A percentile compares a stretch with the other conserved stretches of the same genome.
Conservation (phyloP, 352 stramenopile species). For the Phytophthora lateralis region DNA sequence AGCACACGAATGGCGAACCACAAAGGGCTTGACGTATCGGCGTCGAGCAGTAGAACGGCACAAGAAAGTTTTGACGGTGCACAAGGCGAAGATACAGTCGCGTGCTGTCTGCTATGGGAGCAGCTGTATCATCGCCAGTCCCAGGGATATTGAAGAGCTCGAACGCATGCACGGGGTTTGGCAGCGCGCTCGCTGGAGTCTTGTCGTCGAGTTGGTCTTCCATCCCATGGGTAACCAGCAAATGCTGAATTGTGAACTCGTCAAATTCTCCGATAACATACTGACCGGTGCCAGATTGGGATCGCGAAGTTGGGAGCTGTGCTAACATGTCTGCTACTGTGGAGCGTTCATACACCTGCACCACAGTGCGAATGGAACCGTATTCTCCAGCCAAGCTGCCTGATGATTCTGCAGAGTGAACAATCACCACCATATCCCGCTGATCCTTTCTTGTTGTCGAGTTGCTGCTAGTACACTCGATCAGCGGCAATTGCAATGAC, state of each 20-base stretch:
- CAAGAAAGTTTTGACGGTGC: constrained; percentile 42
- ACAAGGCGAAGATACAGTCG: constrained; percentile 52
- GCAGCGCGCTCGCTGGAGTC: constrained; percentile 14
- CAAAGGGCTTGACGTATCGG: constrained; percentile 42
- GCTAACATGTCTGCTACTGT: constrained; percentile 13
- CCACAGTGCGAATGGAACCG: constrained; percentile 6
- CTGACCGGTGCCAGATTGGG: neutral
- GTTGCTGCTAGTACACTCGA: neutral
- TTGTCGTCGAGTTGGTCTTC: constrained; percentile 12
- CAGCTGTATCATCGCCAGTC: constrained; percentile 7
- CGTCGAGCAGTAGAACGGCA: constrained; percentile 61
- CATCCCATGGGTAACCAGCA: constrained; percentile 26
- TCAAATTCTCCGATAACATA: constrained; percentile 17
- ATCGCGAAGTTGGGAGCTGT: constrained; percentile 1
- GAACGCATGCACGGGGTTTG: constrained; percentile 45
- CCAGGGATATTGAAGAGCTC: constrained; percentile 29
- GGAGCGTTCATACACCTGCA: constrained; percentile 2
- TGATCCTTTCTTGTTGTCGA: constrained; percentile 1
- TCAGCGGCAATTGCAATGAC: constrained; percentile 68
- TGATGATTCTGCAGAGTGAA: constrained; percentile 40
- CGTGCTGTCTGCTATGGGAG: neutral
- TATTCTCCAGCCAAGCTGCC: constrained; percentile 1
- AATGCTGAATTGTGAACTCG: constrained; percentile 46
- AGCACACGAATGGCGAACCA: constrained; percentile 46
- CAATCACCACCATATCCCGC: constrained; percentile 40